Base-by-base conservation (phyloP, 1,139 yeast species). In the Saccharomyces hybrid region DNA sequence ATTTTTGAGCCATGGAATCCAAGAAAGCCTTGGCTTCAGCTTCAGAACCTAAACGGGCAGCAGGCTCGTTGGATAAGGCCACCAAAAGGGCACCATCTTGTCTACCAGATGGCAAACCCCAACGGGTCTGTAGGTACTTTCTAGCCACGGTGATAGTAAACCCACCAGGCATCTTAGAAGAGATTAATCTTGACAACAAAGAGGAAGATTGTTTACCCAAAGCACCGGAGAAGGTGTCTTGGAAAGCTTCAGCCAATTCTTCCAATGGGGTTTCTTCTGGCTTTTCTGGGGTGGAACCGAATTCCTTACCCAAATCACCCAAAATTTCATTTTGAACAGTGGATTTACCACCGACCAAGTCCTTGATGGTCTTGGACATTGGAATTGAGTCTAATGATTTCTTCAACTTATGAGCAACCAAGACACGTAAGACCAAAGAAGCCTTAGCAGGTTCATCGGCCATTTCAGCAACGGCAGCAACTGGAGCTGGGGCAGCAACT, bases 101-200 rank as follows among this genome's bases (percentile, higher is more conserved):
- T 78, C 99, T 86, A 64, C 97, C 97, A 50, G 87, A 60, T 60
- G 88, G 96, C 67, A 93, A 80, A 60, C 99, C 99, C 85, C 85
- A 93, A 73, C 93, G 83, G 48, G 91, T 72, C 75, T 87, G 91
- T 71, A 93, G 81, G 75, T 93, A 88, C 72, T 89, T 89, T 78
- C 97, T 86, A 53, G 96, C 96, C 61, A 80, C 76, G 60, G 97
- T 86, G 65, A 90, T 86, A 56, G 96, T 86, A 76, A 91, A 93
- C 31, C 99, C 99, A 80, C 99, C 99, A 57, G 99, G 98, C 98
- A 93, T 93, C 78, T 93, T 93, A 42, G 97, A 86, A 16, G 98
- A 85, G 78, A 91, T 86, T 69, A 93, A 80, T 75, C 97, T 86
- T 59, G 96, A 88, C 62, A 93, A 79, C 65, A 93, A 80, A 34